phyloP scores from a whole-genome alignment of 129 eudicot species.

The Lactuca sativa region DNA sequence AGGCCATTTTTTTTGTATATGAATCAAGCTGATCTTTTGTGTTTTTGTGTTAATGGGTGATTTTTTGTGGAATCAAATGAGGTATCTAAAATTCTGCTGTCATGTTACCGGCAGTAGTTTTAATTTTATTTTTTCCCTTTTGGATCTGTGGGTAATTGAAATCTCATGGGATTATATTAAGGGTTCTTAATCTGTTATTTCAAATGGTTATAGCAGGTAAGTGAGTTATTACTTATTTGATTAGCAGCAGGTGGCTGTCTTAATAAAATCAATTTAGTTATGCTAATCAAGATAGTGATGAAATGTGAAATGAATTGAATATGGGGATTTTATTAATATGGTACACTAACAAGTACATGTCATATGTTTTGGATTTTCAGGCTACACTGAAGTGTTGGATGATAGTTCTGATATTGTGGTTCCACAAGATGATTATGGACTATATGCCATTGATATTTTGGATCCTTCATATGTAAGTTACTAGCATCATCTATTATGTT shows the following conservation, averaged over 20 bases:
- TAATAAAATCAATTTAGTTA: not conserved
- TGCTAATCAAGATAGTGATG: constrained; percentile 3
- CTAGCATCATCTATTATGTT: not conserved
- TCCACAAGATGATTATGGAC: constrained; percentile 91
- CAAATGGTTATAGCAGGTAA: not conserved
- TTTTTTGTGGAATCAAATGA: too few relatives aligned
- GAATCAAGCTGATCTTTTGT: too few relatives aligned
- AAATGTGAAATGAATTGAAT: not conserved
- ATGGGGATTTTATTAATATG: not conserved
- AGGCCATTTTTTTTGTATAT: too few relatives aligned
- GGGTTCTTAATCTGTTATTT: not conserved
- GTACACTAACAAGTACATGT: too few relatives aligned
- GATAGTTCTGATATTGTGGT: constrained; percentile 61
- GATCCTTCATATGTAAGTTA: constrained; percentile 78
- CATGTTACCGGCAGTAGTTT: not conserved
- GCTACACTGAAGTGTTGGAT: constrained; percentile 76
- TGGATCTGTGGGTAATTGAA: not conserved
- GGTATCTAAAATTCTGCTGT: not conserved
- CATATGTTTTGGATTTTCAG: constrained; percentile 32
- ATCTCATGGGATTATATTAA: constrained; percentile 10
- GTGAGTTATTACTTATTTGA: not conserved
- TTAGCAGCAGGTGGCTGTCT: not conserved
- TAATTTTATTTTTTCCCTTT: not conserved
- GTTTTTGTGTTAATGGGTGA: too few relatives aligned
- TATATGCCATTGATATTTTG: constrained; percentile 81